Base-by-base conservation (phyloP, 164 flowering plant genomes). In the Umbellularia californica region DNA sequence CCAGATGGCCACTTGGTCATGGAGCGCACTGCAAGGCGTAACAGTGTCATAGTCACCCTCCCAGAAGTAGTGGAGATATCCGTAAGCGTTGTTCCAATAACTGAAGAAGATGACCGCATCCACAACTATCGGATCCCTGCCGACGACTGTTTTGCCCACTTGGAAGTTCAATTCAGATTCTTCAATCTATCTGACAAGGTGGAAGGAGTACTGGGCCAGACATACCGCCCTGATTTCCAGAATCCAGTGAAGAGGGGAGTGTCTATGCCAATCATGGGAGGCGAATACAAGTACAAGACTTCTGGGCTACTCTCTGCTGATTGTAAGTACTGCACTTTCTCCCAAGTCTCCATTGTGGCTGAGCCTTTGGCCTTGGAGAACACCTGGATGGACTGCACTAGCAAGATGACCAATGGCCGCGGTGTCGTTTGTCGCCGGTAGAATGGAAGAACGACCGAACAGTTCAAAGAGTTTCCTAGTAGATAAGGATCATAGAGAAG, bases 131-230 rank as follows among this genome's bases (percentile, higher is more conserved):
- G 72, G 74, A 75, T 84, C 25, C 87, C 87, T 0, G 50, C 74
- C 1, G 76, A 81, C 51, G 80, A 84, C 69, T 63, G 79, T 50
- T 84, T 84, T 50, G 83, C 85, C 70, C 84, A 83, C 69, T 64
- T 84, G 58, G 87, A 82, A 67, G 81, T 77, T 27, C 83, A 82
- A 41, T 80, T 82, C 70, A 75, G 74, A 68, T 84, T 84, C 82
- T 77, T 73, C 9, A 64, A 72, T 41, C 77, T 83, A 15, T 77
- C 80, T 0, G 76, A 71, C 17, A 65, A 50, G 20, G 85, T 82
- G 12, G 82, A 82, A 65, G 83, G 85, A 1, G 74, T 81, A 25
- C 55, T 80, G 35, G 80, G 83, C n/a, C 79, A 72, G 75, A 79
- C 85, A 3, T 80, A 80, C 50, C 63, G 74, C 12, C 79, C 83